These are phyloP conservation scores for Candida broadrunensis DNA, from an alignment of 805 yeast species.

Conservation along the genomic window DNA sequence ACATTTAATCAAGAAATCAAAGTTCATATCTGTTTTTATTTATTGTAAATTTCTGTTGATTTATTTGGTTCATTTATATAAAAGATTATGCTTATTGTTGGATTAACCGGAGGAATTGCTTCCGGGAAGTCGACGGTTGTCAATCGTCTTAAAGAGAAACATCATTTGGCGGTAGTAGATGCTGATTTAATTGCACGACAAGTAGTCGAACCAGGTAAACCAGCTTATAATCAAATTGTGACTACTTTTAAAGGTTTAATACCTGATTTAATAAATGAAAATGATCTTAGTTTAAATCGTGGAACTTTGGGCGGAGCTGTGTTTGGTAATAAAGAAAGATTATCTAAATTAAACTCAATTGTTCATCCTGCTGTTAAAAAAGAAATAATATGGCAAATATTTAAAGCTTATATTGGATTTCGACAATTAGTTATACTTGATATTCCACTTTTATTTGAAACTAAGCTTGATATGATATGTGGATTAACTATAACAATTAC, in stretches of 20 bases:
- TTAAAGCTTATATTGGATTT: constrained; percentile 57
- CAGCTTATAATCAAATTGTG: constrained; percentile 67
- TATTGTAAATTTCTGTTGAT: too few species aligned
- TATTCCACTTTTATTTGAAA: constrained; percentile 87
- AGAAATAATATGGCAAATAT: constrained; percentile 57
- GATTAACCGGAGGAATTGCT: constrained; percentile 97
- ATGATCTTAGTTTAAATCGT: constrained; percentile 56
- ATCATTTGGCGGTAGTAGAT: constrained; percentile 65
- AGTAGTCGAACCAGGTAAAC: constrained; percentile 76
- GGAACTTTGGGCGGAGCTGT: constrained; percentile 74
- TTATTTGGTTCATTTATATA: too few species aligned
- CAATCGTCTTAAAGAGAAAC: constrained; percentile 45
- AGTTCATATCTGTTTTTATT: too few species aligned
- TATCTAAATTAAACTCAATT: constrained; percentile 62
- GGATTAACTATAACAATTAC: constrained; percentile 68
- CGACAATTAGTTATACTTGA: constrained; percentile 69
- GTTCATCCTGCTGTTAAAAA: constrained; percentile 85
- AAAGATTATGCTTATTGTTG: constrained; percentile 92
- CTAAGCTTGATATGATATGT: constrained; percentile 67
- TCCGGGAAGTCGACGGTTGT: constrained; percentile 96
- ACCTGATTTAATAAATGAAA: constrained; percentile 43
- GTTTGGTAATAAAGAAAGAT: constrained; percentile 62
- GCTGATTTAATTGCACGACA: constrained; percentile 89
- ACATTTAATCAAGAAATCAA: too few species aligned
- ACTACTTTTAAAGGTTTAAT: constrained; percentile 54